A percentile compares a stretch with the other conserved stretches of the same genome.
Conservation (phyloP, 805 yeast species). For the Metschnikowia sp. region DNA sequence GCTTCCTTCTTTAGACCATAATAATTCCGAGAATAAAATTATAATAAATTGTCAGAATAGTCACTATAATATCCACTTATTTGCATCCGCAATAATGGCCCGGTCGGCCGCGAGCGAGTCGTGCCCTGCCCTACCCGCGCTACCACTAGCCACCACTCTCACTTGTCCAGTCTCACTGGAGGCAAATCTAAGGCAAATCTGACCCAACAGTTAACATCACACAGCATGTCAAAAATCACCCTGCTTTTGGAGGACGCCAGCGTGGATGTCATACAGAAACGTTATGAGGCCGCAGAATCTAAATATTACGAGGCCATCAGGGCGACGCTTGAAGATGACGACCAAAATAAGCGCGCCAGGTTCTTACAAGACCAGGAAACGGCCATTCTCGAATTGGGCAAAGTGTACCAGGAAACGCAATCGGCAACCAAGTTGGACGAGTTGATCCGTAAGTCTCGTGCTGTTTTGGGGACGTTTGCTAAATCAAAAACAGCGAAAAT, state of each 20-base stretch:
- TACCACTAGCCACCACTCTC: constrained; percentile 1
- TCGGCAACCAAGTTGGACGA: constrained; percentile 51
- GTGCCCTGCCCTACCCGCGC: constrained; percentile 7
- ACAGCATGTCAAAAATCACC: constrained; percentile 6
- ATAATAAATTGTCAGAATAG: too few species aligned
- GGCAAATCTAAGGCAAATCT: background rate
- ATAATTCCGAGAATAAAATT: too few species aligned
- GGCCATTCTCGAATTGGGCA: constrained; percentile 74
- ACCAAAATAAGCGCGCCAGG: constrained; percentile 21
- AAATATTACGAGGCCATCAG: constrained; percentile 51
- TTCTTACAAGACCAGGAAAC: constrained; percentile 50
- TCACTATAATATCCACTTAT: background rate
- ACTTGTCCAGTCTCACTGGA: constrained; percentile 1
- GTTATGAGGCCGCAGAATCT: constrained; percentile 56
- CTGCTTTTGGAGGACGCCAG: constrained; percentile 56
- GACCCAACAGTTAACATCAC: background rate
- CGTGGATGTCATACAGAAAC: constrained; percentile 46
- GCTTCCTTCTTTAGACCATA: too few species aligned
- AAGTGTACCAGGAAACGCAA: constrained; percentile 52
- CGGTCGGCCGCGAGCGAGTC: background rate
- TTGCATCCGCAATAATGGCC: background rate
- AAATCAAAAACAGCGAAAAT: constrained; percentile 95
- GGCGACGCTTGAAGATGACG: constrained; percentile 15
- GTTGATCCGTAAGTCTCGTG: constrained; percentile 66
- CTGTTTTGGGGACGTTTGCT: constrained; percentile 74